Percentiles rank a stretch among this genome's conserved stretches.
Conservation (phyloP, 2,329 filamentous ascomycete genomes). For the Colletotrichum sidae region DNA sequence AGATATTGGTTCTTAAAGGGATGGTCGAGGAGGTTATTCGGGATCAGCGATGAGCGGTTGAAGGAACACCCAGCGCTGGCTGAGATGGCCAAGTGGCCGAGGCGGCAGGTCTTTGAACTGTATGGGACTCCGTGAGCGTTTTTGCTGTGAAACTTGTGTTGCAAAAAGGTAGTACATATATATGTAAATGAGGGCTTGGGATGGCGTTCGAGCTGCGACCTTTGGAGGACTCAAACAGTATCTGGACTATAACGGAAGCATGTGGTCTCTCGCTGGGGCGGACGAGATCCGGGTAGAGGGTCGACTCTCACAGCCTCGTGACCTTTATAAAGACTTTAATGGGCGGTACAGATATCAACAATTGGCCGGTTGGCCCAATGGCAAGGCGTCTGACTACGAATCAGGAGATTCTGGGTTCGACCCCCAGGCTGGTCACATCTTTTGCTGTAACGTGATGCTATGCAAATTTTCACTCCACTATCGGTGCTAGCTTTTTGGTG, state of each 20-base stretch:
- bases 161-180: too few species aligned
- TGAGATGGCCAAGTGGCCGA: conserved; percentile 27
- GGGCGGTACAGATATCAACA: background rate
- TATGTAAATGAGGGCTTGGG: too few species aligned
- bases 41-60: conserved; percentile 38
- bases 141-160: background rate
- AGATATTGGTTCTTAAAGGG: conserved; percentile 43
- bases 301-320: too few species aligned
- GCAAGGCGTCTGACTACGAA: conserved; percentile 57
- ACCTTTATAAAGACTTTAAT: too few species aligned
- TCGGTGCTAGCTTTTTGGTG: too few species aligned
- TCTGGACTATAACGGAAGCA: too few species aligned
- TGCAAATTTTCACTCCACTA: too few species aligned
- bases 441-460: background rate
- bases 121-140: background rate
- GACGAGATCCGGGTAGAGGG: too few species aligned
- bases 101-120: conserved; percentile 18
- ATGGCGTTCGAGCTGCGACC: too few species aligned
- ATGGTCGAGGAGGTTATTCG: conserved; percentile 41
- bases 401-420: conserved; percentile 39
- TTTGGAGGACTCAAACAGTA: too few species aligned
- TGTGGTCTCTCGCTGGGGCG: too few species aligned
- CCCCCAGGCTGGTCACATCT: conserved; percentile 36
- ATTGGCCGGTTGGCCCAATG: conserved; percentile 49
- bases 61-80: background rate